Conservation (phyloP, 208 protist species). For the Trypanosoma platydactyli region DNA sequence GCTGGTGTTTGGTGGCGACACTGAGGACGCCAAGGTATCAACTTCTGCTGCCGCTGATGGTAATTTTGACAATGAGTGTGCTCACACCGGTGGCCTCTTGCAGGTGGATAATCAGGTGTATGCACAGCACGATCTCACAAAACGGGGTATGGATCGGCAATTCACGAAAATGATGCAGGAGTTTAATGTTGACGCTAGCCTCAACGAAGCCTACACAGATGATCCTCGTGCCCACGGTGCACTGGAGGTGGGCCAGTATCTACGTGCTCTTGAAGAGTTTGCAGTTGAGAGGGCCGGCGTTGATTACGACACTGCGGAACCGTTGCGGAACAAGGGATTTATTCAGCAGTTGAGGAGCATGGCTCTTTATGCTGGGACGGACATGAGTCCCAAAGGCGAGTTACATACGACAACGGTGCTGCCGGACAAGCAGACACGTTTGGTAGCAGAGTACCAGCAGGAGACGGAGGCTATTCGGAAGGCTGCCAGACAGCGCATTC, state of each 20-base stretch:
- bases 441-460: slow-evolving; percentile 54
- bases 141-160: slow-evolving; percentile 57
- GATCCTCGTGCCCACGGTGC: slow-evolving; percentile 80
- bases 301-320: slow-evolving; percentile 64
- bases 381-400: slow-evolving; percentile 47
- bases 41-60: not conserved
- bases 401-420: slow-evolving; percentile 64
- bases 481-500: slow-evolving; percentile 48
- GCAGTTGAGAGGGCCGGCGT: slow-evolving; percentile 70
- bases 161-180: slow-evolving; percentile 77
- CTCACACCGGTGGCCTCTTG: slow-evolving; percentile 2
- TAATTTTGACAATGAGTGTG: slow-evolving; percentile 12
- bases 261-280: slow-evolving; percentile 81
- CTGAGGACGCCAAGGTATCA: slow-evolving; percentile 10
- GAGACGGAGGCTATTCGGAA: slow-evolving; percentile 73
- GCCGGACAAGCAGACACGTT: slow-evolving; percentile 75
- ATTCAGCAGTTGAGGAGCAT: slow-evolving; percentile 78
- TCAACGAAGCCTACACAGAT: slow-evolving; percentile 72
- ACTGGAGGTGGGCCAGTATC: slow-evolving; percentile 71
- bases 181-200: slow-evolving; percentile 64
- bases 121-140: slow-evolving; percentile 50
- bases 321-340: slow-evolving; percentile 75
- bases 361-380: slow-evolving; percentile 48
- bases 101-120: slow-evolving; percentile 27
- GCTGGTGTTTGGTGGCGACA: slow-evolving; percentile 61